A percentile compares a stretch with the other conserved stretches of the same genome.
Conservation (phyloP, 139 green algal species). For the Chlorella sorokiniana region DNA sequence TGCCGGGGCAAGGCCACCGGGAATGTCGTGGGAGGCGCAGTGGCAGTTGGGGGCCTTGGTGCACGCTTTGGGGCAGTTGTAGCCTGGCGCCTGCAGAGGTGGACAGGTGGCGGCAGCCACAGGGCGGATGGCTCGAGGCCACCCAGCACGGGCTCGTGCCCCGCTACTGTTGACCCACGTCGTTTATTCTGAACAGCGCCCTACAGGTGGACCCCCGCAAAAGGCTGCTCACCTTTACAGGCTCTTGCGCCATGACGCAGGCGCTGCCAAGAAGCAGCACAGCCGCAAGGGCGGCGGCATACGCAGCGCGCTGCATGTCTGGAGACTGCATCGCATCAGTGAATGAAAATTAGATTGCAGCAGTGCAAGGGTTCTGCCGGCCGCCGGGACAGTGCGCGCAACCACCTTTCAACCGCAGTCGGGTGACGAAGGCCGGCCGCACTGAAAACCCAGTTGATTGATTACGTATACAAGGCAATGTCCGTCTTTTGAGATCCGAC, state of each 20-base stretch:
- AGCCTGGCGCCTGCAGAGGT: slow-evolving; percentile 8
- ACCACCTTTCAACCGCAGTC: neutral
- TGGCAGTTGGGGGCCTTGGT: slow-evolving; percentile 18
- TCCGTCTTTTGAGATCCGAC: too few species aligned
- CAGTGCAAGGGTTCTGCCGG: neutral
- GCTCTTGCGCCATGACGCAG: slow-evolving; percentile 4
- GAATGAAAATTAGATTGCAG: neutral
- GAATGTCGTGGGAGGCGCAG: slow-evolving; percentile 21
- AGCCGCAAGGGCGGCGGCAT: neutral
- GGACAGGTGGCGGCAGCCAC: neutral
- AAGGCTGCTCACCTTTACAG: slow-evolving; percentile 13
- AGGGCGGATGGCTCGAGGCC: too few species aligned
- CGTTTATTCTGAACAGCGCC: too few species aligned
- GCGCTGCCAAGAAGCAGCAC: neutral
- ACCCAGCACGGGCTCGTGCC: too few species aligned
- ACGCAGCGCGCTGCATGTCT: neutral
- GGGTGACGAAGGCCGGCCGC: neutral
- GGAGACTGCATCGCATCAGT: too few species aligned
- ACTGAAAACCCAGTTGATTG: too few species aligned
- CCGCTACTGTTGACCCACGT: too few species aligned
- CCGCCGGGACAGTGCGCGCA: too few species aligned
- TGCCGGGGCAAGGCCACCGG: neutral
- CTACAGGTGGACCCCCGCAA: too few species aligned
- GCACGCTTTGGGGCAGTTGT: slow-evolving; percentile 28
- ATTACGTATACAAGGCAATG: too few species aligned